Conservation (phyloP, 441 rosid genomes). For the Euphorbia celastroides region DNA sequence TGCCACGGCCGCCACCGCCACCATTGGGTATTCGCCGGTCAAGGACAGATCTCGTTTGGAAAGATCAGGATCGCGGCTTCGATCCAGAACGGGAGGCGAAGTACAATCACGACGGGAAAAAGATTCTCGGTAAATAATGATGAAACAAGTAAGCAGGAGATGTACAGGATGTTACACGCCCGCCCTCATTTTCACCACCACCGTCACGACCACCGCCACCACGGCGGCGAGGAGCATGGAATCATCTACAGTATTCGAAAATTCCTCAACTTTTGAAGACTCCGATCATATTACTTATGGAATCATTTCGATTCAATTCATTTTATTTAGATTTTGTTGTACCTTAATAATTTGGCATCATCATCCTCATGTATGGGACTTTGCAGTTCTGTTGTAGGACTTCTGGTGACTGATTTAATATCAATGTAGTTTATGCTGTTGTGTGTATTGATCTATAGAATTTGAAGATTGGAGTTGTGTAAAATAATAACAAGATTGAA, state of each 20-base stretch:
- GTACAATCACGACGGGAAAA: constrained; percentile 21
- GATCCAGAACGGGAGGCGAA: constrained; percentile 26
- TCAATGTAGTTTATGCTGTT: too few species aligned
- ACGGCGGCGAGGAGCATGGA: constrained; percentile 12
- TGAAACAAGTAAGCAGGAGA: constrained; percentile 11
- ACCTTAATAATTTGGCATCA: too few species aligned
- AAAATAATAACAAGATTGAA: too few species aligned
- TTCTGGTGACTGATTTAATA: too few species aligned
- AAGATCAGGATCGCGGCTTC: too few species aligned
- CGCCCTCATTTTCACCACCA: not conserved
- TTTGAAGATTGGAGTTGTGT: too few species aligned
- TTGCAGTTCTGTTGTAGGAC: too few species aligned
- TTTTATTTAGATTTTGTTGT: too few species aligned
- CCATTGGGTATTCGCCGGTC: constrained; percentile 14
- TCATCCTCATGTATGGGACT: too few species aligned
- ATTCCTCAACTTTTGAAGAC: constrained; percentile 50
- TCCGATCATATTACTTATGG: not conserved
- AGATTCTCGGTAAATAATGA: constrained; percentile 4
- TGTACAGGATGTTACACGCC: constrained; percentile 13
- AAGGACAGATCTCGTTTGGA: too few species aligned
- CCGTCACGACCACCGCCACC: constrained; percentile 10
- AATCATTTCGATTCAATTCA: too few species aligned
- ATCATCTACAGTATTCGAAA: constrained; percentile 44
- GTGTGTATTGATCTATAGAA: too few species aligned
- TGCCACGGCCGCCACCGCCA: constrained; percentile 36